Evolutionary conservation across 106 monocot species (phyloP), one percentile per base, ranked within the genome.

Genomic region (Acorus gramineus): DNA sequence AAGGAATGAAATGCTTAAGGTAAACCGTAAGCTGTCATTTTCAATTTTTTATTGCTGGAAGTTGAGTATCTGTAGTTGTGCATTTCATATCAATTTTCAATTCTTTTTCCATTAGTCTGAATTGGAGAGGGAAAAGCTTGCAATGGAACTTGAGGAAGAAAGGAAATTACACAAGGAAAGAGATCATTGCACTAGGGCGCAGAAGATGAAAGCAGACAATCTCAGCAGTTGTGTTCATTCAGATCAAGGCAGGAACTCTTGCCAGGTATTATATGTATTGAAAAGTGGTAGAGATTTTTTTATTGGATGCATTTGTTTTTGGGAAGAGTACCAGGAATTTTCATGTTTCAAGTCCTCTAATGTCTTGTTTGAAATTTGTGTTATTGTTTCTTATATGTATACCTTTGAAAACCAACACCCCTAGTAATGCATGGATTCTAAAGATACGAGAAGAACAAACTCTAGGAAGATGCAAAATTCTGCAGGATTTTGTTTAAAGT

Each of bases 1-100:
- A 65, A 63, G 90, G 50, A 96, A 96, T 62, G 95, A 96, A 69
- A 96, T 96, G 95, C 85, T 90, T 67, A 96, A 90, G 82, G 95
- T 95, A 55, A 4, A 28, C 49, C 52, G 14, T 51, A 45, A n/a
- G 13, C 5, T 14, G 11, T 51, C 49, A 7, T 4, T 49, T 48
- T 48, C 48, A 5, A 7, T 60, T 65, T 65, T 0, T 28, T 28
- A 28, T 28, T 28, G 28, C 28, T 28, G 28, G 28, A 28, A 28
- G 28, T 28, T 28, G 28, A 28, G 28, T 28, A 28, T 1, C 28
- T 28, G 8, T 51, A 6, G 42, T 62, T 70, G 6, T 57, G 12
- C 7, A 3, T 8, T 57, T 6, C 11, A 2, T 11, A 2, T 8
- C 46, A 7, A 57, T 11, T n/a, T n/a, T 63, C 53, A 12, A 7